Percentiles rank a stretch among this genome's conserved stretches.
These are phyloP conservation scores for Apiospora rasikravindrae DNA, from an alignment of 2,329 filamentous ascomycete genomes.

Conservation along the genomic window DNA sequence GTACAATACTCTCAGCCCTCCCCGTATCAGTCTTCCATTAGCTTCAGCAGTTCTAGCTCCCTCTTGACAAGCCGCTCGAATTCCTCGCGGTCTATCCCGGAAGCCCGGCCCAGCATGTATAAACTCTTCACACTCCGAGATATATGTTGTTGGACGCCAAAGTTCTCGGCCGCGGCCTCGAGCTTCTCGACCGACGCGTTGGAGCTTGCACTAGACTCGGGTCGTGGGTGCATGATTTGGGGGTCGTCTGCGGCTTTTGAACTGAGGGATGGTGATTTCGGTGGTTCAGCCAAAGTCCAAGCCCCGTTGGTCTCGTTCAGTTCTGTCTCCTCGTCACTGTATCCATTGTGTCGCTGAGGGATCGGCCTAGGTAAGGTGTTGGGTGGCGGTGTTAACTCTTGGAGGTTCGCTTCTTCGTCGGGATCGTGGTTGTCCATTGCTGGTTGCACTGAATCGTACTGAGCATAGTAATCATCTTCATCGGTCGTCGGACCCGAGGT, in stretches of 20 bases:
- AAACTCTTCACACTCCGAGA: conserved; percentile 78
- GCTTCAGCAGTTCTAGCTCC: conserved; percentile 71
- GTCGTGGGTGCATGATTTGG: conserved; percentile 52
- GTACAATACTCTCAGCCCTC: not conserved
- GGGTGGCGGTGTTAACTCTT: conserved; percentile 42
- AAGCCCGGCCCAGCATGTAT: conserved; percentile 71
- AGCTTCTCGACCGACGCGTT: conserved; percentile 67
- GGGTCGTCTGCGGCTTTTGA: conserved; percentile 46
- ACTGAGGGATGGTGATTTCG: conserved; percentile 44
- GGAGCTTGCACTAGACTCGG: conserved; percentile 63
- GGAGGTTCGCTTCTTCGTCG: conserved; percentile 63
- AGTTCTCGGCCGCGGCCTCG: conserved; percentile 60
- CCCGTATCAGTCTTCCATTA: conserved; percentile 63
- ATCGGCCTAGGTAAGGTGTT: conserved; percentile 18
- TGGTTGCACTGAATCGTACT: conserved; percentile 79
- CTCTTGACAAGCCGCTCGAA: conserved; percentile 75
- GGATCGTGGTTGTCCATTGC: conserved; percentile 82
- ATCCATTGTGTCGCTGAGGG: conserved; percentile 26
- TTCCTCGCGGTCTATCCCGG: conserved; percentile 75
- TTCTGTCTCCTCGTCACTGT: conserved; percentile 34
- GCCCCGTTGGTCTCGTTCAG: conserved; percentile 45
- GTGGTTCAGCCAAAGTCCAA: conserved; percentile 52
- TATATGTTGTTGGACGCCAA: conserved; percentile 80
- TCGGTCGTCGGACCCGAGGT: conserved; percentile 32
- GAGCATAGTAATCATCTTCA: conserved; percentile 77